Evolutionary conservation across 2,329 filamentous ascomycete genomes (phyloP).

Genomic region (Trichophyton simii): DNA sequence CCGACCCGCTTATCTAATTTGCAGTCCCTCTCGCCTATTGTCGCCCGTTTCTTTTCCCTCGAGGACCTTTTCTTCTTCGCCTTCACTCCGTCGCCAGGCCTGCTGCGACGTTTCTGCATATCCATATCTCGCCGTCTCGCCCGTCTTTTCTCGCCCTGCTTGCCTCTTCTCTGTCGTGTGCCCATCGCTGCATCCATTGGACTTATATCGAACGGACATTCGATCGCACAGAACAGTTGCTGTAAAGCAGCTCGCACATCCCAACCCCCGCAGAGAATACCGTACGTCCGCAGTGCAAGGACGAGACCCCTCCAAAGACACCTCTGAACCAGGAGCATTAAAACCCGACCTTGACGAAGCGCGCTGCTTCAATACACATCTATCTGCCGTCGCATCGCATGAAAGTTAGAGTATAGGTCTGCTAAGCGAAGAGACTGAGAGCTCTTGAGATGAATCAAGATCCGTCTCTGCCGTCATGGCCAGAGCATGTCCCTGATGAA

Average conservation of each 20-base stretch:
- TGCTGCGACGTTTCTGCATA: neutral
- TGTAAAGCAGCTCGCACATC: neutral
- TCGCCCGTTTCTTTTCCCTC: constrained; percentile 1
- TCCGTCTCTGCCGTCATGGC: constrained; percentile 27
- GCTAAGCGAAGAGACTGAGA: neutral
- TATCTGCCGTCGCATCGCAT: neutral
- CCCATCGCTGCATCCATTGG: neutral
- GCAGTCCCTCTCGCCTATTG: constrained; percentile 2
- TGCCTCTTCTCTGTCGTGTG: neutral
- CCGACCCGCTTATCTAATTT: neutral
- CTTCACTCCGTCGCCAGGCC: neutral
- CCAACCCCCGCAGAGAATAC: neutral
- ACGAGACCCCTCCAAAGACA: neutral
- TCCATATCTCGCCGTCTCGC: neutral
- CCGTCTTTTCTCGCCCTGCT: neutral
- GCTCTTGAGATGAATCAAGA: constrained; percentile 29
- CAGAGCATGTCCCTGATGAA: constrained; percentile 28
- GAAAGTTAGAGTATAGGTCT: neutral
- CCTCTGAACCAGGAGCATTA: neutral
- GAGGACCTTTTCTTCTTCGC: neutral
- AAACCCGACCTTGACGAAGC: neutral
- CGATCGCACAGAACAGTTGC: neutral
- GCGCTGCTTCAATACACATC: neutral
- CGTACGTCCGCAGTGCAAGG: neutral
- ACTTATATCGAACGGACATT: neutral